Evolutionary conservation across 2,329 filamentous ascomycete species (phyloP).

Genomic region (Rhynchosporium graminicola): DNA sequence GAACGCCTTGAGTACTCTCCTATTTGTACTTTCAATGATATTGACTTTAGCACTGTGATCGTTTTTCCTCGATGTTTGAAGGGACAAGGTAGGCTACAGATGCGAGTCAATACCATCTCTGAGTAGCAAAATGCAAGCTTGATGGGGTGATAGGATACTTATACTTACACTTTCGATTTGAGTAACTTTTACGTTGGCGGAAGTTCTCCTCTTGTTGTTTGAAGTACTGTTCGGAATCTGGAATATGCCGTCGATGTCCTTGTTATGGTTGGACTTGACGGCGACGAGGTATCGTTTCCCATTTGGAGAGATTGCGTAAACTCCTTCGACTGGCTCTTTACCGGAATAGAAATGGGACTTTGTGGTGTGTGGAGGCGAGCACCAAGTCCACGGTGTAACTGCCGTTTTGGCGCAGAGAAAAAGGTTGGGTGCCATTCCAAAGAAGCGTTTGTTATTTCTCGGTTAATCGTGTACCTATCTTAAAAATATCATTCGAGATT

Average conservation of each 20-base stretch:
- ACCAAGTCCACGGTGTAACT: conserved; percentile 14
- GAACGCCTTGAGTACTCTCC: background rate
- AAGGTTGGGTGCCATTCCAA: conserved; percentile 23
- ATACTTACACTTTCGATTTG: background rate
- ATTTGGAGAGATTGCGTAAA: conserved; percentile 22
- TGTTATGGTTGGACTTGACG: conserved; percentile 18
- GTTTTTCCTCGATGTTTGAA: background rate
- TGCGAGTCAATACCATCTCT: background rate
- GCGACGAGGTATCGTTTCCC: conserved; percentile 24
- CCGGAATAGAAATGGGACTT: conserved; percentile 21
- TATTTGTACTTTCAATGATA: background rate
- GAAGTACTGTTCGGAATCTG: background rate
- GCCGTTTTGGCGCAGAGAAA: conserved; percentile 19
- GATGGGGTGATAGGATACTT: background rate
- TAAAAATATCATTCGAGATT: background rate
- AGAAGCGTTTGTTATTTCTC: background rate
- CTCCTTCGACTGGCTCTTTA: conserved; percentile 25
- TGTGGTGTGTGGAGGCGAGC: background rate
- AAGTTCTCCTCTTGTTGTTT: background rate
- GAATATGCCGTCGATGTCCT: conserved; percentile 25
- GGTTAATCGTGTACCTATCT: background rate
- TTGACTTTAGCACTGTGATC: background rate
- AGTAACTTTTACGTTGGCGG: background rate
- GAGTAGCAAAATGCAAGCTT: background rate
- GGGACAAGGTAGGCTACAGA: background rate